These are phyloP conservation scores for Fomitopsis schrenkii DNA, from an alignment of 1,284 basidiomycete genomes.

Conservation along the genomic window DNA sequence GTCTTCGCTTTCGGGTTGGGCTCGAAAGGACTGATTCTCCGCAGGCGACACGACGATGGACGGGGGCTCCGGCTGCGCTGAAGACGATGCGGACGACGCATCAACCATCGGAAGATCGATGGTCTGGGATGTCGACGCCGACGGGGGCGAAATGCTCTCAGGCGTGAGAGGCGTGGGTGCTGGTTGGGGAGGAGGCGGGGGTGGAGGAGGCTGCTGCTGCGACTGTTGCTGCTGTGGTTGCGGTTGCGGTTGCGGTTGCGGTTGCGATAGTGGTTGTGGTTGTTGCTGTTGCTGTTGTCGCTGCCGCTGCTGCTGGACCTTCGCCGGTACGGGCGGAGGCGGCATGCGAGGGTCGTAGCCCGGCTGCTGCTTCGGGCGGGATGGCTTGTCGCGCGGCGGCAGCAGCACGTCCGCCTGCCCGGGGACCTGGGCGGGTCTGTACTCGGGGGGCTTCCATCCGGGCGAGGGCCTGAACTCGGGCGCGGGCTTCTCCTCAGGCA, in stretches of 20 bases:
- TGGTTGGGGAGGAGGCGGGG: neutral
- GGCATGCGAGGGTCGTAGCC: neutral
- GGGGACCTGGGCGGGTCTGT: neutral
- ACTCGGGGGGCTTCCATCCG: neutral
- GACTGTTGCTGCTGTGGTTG: no score
- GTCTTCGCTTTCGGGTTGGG: neutral
- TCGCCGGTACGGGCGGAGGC: neutral
- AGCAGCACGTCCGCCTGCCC: neutral
- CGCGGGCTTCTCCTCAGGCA: neutral
- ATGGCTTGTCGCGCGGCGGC: no score
- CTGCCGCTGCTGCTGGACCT: neutral
- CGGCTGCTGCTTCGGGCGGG: neutral
- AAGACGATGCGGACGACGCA: neutral
- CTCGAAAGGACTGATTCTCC: neutral
- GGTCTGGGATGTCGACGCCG: neutral
- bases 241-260: neutral
- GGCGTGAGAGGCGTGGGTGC: neutral
- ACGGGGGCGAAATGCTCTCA: neutral
- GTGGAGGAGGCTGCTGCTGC: no score
- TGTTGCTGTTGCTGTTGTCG: no score
- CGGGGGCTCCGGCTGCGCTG: neutral
- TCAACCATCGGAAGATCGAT: neutral
- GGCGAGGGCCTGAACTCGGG: neutral
- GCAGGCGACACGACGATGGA: neutral
- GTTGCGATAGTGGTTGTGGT: no score